A percentile compares a stretch with the other conserved stretches of the same genome.
phyloP scores from a whole-genome alignment of 129 eudicot genomes.

The Apium graveolens region DNA sequence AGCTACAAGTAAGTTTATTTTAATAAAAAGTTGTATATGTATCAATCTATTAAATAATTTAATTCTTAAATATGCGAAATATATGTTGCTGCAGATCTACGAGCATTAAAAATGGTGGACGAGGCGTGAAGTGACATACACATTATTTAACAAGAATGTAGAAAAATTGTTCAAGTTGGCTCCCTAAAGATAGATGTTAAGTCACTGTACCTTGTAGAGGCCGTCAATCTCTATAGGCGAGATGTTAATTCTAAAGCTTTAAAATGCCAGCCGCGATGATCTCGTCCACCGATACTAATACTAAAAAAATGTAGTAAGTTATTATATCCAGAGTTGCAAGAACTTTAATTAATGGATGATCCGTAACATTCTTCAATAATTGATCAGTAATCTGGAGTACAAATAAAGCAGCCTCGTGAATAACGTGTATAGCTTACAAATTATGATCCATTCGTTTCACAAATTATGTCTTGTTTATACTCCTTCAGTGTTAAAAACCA shows the following conservation, averaged over 20 bases:
- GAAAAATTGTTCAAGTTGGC: neutral
- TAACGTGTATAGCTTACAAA: neutral
- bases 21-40: no score
- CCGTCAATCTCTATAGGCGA: neutral
- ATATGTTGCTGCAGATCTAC: no score
- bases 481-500: neutral
- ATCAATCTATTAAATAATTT: no score
- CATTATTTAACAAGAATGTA: neutral
- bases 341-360: neutral
- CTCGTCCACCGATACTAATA: neutral
- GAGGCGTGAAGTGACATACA: neutral
- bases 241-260: neutral
- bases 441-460: neutral
- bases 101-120: neutral
- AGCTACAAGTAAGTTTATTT: no score
- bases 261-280: neutral
- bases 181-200: neutral
- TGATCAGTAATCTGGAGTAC: neutral
- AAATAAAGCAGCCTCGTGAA: neutral
- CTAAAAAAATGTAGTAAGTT: neutral
- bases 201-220: neutral
- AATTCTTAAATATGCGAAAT: no score
- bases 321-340: neutral
- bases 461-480: neutral
- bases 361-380: slow-evolving; percentile 1